Conservation (phyloP, 306 rosid species). For the Vigna trinervia region DNA sequence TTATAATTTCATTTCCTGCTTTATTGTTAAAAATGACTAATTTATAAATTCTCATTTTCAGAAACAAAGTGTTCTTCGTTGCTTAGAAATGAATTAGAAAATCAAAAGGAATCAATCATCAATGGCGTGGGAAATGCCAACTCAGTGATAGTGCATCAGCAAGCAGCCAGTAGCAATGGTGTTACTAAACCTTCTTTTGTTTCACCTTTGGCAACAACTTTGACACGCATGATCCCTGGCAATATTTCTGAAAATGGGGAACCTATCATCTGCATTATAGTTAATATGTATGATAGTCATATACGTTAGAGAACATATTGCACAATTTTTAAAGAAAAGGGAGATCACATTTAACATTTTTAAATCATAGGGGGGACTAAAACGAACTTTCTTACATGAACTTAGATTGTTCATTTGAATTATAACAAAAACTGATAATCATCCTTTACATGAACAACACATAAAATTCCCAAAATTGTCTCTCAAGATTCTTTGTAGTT, state of each 20-base stretch:
- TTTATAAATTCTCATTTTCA: constrained; percentile 52
- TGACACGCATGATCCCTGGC: constrained; percentile 48
- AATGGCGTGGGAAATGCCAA: constrained; percentile 57
- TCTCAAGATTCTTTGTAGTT: no score
- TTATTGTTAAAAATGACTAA: constrained; percentile 36
- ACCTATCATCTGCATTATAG: background rate
- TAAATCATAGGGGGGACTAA: no score
- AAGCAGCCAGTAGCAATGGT: constrained; percentile 58
- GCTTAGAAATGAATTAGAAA: constrained; percentile 68
- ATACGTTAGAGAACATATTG: no score
- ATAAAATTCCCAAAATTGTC: no score
- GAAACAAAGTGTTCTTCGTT: constrained; percentile 81
- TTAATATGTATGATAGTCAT: no score
- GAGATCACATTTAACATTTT: no score
- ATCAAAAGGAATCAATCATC: constrained; percentile 56
- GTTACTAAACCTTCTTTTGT: constrained; percentile 50
- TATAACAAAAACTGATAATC: no score
- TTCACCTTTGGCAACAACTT: constrained; percentile 51
- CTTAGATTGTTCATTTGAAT: no score
- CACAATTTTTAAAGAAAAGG: no score
- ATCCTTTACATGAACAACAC: no score
- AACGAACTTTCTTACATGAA: no score
- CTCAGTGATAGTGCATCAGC: constrained; percentile 51
- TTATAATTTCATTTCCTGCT: constrained; percentile 13
- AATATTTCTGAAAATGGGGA: constrained; percentile 64